These are phyloP conservation scores for Entoloma clypeatum DNA, from an alignment of 1,284 basidiomycete genomes.

Conservation along the genomic window DNA sequence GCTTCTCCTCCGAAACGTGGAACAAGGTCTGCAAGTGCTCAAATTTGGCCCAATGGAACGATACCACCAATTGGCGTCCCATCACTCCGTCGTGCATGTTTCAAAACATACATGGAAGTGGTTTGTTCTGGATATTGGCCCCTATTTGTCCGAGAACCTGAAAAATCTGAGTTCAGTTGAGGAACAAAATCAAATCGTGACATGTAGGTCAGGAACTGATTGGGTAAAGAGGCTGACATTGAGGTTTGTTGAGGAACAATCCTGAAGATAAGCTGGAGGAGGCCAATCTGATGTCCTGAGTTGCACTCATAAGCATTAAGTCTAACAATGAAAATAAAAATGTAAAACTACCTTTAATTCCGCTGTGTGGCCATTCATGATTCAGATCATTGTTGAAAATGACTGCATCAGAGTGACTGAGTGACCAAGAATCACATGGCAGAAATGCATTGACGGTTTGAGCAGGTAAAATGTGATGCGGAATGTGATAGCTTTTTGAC, in stretches of 20 bases:
- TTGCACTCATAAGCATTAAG: constrained; percentile 4
- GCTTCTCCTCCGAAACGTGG: constrained; percentile 19
- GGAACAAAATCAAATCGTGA: constrained; percentile 25
- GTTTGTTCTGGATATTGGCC: constrained; percentile 21
- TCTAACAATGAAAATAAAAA: constrained; percentile 3
- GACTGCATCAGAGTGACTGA: constrained; percentile 23
- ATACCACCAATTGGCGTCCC: constrained; percentile 23
- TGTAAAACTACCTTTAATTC: constrained; percentile 23
- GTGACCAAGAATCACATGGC: constrained; percentile 17
- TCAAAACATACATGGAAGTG: constrained; percentile 23
- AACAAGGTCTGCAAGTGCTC: constrained; percentile 11
- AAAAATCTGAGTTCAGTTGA: constrained; percentile 15
- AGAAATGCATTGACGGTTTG: constrained; percentile 24
- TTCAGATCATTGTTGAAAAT: constrained; percentile 20
- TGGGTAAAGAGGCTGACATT: constrained; percentile 5
- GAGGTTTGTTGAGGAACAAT: constrained; percentile 9
- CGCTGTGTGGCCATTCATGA: constrained; percentile 23
- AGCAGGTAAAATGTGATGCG: constrained; percentile 17
- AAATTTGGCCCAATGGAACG: constrained; percentile 12
- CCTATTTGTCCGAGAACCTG: constrained; percentile 5
- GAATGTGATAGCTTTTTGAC: constrained; percentile 20
- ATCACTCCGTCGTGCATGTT: constrained; percentile 16
- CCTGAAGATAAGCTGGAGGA: constrained; percentile 25
- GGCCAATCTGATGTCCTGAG: constrained; percentile 25
- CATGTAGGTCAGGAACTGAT: constrained; percentile 19